Evolutionary conservation across 768 basidiomycete genomes (phyloP).

Genomic region (Mycena alexandri): DNA sequence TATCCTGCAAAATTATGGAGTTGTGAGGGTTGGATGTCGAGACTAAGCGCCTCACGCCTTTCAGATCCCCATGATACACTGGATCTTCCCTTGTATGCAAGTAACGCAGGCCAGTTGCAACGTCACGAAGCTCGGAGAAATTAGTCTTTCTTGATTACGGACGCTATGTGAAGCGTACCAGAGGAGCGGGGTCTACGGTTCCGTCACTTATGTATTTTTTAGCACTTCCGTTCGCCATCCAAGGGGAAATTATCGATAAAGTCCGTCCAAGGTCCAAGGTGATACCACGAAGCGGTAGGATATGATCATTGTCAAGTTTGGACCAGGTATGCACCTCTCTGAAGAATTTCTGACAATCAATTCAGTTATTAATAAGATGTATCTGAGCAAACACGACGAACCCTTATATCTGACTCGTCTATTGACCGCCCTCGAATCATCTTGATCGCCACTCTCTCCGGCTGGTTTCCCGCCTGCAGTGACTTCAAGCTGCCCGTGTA

Average conservation of each 20-base stretch:
- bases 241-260: slow-evolving; percentile 11
- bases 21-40: neutral
- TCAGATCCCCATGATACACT: slow-evolving; percentile 10
- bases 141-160: neutral
- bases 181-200: neutral
- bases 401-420: slow-evolving; percentile 6
- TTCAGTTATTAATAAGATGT: slow-evolving; percentile 2
- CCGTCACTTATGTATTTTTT: neutral
- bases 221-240: slow-evolving; percentile 15
- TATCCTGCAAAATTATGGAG: neutral
- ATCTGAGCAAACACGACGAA: slow-evolving; percentile 4
- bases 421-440: slow-evolving; percentile 18
- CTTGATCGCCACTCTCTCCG: slow-evolving; percentile 5
- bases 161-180: slow-evolving; percentile 8
- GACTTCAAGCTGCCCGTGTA: too few species aligned
- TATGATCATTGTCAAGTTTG: slow-evolving; percentile 10
- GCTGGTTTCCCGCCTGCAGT: neutral
- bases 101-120: slow-evolving; percentile 5
- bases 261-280: slow-evolving; percentile 6
- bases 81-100: neutral
- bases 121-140: slow-evolving; percentile 4
- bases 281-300: slow-evolving; percentile 9
- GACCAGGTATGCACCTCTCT: slow-evolving; percentile 16
- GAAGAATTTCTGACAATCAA: slow-evolving; percentile 10
- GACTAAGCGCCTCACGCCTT: slow-evolving; percentile 3